Base-by-base conservation (phyloP, 1,284 basidiomycete species). In the Cutaneotrichosporon mucoides region DNA sequence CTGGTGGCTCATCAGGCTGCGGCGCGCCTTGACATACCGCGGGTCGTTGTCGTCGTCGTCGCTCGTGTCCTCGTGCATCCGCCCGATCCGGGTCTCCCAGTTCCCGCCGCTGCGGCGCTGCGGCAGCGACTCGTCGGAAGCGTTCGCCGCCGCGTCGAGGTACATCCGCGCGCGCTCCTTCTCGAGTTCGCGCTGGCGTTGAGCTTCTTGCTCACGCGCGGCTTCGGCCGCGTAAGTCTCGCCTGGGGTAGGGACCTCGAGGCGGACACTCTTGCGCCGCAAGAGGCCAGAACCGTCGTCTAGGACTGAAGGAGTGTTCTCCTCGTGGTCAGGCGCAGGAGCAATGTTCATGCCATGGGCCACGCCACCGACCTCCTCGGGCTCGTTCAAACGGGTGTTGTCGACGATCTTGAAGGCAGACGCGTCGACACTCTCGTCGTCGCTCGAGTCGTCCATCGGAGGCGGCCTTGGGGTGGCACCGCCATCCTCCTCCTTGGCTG, bases 11-110 rank as follows among this genome's bases (percentile, higher is more conserved):
- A 60, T 48, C 16, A 64, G 57, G 47, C 55, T 57, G 41, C 44
- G 48, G 16, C 62, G 56, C 4, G 76, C 76, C 36, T 63, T 66
- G 47, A 57, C 45, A 53, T 79, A 79, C 11, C 34, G 61, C 65
- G 60, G 73, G 68, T 36, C 58, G 40, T 69, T 66, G 15, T 69
- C 69, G 45, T 77, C 76, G 36, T 76, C 75, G 35, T 71, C 70
- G 6, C 68, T 65, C 33, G 69, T 73, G 64, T 76, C 75, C 4
- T 76, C 77, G 45, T 68, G 62, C 62, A 73, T 63, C 37, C 65
- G 61, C 6, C 75, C 75, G 42, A 79, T 76, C 36, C 76, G 64
- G 13, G 72, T 72, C 33, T 59, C 63, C 76, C 76, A 79, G 36
- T 68, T 36, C 11, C 40, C 49, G 24, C 51, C n/a, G 3, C 15